Evolutionary conservation across 2,329 filamentous ascomycete genomes (phyloP), one percentile per base, ranked within the genome.

Genomic region (Zopfia rhizophila): DNA sequence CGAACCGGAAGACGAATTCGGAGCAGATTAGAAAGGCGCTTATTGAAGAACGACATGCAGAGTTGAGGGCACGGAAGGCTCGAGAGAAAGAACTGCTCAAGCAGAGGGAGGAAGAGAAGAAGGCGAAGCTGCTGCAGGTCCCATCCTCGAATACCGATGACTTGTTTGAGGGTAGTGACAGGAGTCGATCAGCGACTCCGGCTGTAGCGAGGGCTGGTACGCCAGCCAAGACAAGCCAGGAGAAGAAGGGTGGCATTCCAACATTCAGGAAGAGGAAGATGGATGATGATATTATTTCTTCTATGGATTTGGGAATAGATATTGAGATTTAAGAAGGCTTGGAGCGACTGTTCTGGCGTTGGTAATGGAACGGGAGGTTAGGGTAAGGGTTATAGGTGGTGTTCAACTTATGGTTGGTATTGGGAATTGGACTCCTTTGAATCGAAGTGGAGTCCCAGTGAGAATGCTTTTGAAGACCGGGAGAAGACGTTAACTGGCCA

Each of bases 281-380:
- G 78, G 92, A 96, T 52, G 94, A 97, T 66, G 94, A 97, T 65
- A 88, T 97, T 44, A 93, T 97, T 70, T 91, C 88, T 1, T 82
- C 86, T 18, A 78, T 97, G 77, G 94, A 97, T 69, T 75, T 97
- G 60, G 93, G 91, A 19, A 91, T 97, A 68, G 93, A 97, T 60
- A 86, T 96, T 61, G 91, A 96, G 58, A 90, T 96, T 59, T 90
- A 64, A 74, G 50, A n/a, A 8, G 24, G 24, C n/a, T n/a, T n/a
- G n/a, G n/a, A n/a, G n/a, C n/a, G n/a, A n/a, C n/a, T n/a, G n/a
- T n/a, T n/a, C n/a, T n/a, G n/a, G n/a, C n/a, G n/a, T n/a, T n/a
- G n/a, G n/a, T n/a, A n/a, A n/a, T n/a, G n/a, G n/a, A n/a, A n/a
- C n/a, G n/a, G n/a, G n/a, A n/a, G n/a, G n/a, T n/a, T n/a, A n/a